Conservation (phyloP, 116 monocot species). For the Posidonia oceanica region DNA sequence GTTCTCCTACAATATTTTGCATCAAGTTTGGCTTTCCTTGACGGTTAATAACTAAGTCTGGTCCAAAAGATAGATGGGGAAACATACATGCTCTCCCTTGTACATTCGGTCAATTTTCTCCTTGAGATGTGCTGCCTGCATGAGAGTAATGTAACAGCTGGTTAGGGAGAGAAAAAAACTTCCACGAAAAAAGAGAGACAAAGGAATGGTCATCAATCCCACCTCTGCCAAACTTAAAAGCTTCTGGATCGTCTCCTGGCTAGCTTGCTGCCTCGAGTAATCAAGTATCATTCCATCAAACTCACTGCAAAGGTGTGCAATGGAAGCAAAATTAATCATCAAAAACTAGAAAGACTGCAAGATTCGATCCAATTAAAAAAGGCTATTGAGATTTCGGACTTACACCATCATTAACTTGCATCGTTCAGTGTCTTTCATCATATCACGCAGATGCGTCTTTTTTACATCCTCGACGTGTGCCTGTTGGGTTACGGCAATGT, state of each 20-base stretch:
- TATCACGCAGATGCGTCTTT: conserved; percentile 65
- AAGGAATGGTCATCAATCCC: conserved; percentile 2
- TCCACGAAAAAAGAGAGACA: neutral
- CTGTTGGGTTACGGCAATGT: conserved; percentile 12
- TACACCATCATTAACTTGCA: conserved; percentile 98
- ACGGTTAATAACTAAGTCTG: too few relatives aligned
- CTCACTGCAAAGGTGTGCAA: conserved; percentile 28
- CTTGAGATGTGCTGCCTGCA: conserved; percentile 67
- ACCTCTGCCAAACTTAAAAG: conserved; percentile 88
- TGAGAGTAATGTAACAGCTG: neutral
- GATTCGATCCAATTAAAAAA: too few relatives aligned
- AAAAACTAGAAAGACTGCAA: neutral
- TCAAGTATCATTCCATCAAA: conserved; percentile 73
- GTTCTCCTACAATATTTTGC: too few relatives aligned
- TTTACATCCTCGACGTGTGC: conserved; percentile 61
- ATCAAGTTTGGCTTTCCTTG: too few relatives aligned
- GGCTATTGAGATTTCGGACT: conserved; percentile 4
- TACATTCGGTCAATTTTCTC: conserved; percentile 88
- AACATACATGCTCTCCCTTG: conserved; percentile 39
- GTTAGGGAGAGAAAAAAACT: neutral
- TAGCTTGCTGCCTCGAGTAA: conserved; percentile 60
- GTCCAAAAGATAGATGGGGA: neutral
- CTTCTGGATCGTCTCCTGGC: conserved; percentile 51
- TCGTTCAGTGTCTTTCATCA: conserved; percentile 64
- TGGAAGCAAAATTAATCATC: neutral